Base-by-base conservation (phyloP, 345 rosid genomes). In the Aquilaria sinensis region DNA sequence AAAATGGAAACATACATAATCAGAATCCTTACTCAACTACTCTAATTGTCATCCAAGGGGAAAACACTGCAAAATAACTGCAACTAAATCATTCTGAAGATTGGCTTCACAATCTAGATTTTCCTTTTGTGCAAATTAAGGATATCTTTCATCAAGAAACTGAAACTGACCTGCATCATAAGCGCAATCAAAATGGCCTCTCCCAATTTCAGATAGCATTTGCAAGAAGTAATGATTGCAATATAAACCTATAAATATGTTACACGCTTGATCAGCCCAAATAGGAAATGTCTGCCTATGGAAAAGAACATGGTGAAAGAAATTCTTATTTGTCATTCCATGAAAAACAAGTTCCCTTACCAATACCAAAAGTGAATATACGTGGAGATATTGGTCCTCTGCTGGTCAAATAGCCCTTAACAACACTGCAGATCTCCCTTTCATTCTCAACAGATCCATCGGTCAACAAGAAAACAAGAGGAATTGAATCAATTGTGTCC, bases 361-460 rank as follows among this genome's bases (percentile, higher is more conserved):
- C 97, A 48, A 94, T 82, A 51, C 97, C 99, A 72, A 94, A 88
- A 29, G 96, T 90, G 66, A 70, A 81, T 61, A 94, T 77, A 68
- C 96, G 85, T 62, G 97, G 97, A 73, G 75, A 62, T 47, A 80
- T 72, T 31, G 85, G 71, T 68, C 75, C 73, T 57, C 48, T 77
- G 13, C 67, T 72, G 12, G 67, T 54, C 57, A 72, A 60, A 64
- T 64, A 67, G 67, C 67, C 77, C 73, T 83, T 84, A 68, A 90
- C 65, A 10, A 67, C 67, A 65, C 71, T 75, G 83, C 96, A 90
- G 66, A 94, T 88, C 57, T 80, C 84, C 75, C 81, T 83, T 73
- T 94, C 99, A 69, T 94, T 78, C 62, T 88, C 90, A 58, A 90
- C 91, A 67, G 89, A 54, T 49, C 99, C 99, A 74, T 94, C 99